Evolutionary conservation across 2,329 filamentous ascomycete genomes (phyloP).

Genomic region (Chaetomium olivaceum): DNA sequence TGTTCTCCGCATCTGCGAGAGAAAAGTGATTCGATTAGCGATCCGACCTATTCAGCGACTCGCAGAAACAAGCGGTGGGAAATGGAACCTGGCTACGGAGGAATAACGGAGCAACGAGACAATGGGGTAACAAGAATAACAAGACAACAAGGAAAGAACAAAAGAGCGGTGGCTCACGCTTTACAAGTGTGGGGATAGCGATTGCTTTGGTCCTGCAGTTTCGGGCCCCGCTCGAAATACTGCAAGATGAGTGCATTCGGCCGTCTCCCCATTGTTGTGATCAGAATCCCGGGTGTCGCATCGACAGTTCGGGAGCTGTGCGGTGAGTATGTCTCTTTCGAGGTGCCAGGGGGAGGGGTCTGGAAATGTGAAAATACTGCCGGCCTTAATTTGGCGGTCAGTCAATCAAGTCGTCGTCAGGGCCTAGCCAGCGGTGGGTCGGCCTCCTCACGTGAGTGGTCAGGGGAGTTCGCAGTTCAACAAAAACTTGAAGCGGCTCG

Average conservation of each 20-base stretch:
- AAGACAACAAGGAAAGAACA: neutral
- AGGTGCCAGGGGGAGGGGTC: conserved; percentile 28
- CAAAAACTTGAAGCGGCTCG: neutral
- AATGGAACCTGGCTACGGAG: neutral
- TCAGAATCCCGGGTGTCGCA: conserved; percentile 23
- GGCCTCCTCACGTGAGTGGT: conserved; percentile 8
- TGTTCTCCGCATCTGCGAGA: conserved; percentile 68
- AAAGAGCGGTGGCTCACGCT: conserved; percentile 41
- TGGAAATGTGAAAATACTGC: conserved; percentile 32
- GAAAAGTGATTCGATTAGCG: conserved; percentile 2
- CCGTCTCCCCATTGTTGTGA: conserved; percentile 62
- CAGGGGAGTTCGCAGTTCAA: neutral
- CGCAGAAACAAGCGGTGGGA: conserved; percentile 13
- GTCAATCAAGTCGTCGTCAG: conserved; percentile 3
- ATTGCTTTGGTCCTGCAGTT: conserved; percentile 86
- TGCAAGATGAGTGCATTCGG: conserved; percentile 83
- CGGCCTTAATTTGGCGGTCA: conserved; percentile 32
- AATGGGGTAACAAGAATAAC: neutral
- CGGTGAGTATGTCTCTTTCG: conserved; percentile 15
- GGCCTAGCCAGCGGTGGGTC: neutral
- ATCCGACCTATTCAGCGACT: neutral
- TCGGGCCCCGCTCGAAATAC: conserved; percentile 84
- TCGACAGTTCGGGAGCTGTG: conserved; percentile 23
- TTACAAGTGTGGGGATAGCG: conserved; percentile 91
- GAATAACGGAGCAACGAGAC: neutral